phyloP scores from a whole-genome alignment of 371 early-diverging fungal genomes.

The Mortierella sp. region DNA sequence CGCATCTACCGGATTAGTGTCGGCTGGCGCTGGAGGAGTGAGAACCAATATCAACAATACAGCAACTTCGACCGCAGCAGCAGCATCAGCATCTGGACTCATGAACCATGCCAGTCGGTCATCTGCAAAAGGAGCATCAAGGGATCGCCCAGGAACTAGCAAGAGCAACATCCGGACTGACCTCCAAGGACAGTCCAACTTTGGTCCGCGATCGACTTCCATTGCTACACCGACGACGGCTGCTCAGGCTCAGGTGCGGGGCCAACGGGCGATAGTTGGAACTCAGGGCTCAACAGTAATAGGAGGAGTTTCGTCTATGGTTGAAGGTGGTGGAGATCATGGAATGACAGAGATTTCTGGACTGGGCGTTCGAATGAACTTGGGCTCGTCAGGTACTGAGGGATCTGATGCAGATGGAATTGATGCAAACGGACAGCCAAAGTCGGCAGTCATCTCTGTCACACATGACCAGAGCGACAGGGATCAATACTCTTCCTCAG shows the following conservation, averaged over 20 bases:
- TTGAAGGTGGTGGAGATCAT: neutral
- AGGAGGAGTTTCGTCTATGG: neutral
- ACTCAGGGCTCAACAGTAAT: neutral
- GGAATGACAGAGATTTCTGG: constrained; percentile 11
- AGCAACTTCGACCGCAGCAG: neutral
- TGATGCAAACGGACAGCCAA: neutral
- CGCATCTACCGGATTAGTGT: neutral
- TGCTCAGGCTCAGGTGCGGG: constrained; percentile 19
- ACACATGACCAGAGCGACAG: neutral
- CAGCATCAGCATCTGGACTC: neutral
- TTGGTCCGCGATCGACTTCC: constrained; percentile 16
- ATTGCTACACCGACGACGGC: constrained; percentile 41
- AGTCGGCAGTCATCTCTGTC: neutral
- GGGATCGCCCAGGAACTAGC: constrained; percentile 22
- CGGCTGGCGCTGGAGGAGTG: neutral
- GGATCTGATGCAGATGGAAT: neutral
- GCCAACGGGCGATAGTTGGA: constrained; percentile 19
- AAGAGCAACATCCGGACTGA: constrained; percentile 38
- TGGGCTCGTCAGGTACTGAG: neutral
- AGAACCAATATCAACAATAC: neutral
- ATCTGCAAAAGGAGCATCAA: constrained; percentile 20
- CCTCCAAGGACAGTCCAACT: neutral
- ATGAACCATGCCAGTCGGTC: constrained; percentile 33
- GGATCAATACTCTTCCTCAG: neutral
- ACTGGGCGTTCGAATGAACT: constrained; percentile 18